Evolutionary conservation across 2,329 filamentous ascomycete species (phyloP).

Genomic region (Trichoderma koningii): DNA sequence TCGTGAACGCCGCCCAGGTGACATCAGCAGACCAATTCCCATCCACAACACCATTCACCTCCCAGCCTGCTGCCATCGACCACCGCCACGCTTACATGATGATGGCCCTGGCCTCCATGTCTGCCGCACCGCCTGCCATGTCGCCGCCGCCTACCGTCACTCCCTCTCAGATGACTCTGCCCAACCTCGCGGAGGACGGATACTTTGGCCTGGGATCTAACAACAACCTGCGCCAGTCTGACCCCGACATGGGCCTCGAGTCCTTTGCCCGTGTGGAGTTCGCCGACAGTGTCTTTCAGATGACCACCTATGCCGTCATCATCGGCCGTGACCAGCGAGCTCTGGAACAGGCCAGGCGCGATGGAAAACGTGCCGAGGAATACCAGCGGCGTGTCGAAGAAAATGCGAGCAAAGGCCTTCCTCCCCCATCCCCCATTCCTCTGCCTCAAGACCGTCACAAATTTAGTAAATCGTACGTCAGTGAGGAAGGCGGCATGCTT

Average conservation of each 20-base stretch:
- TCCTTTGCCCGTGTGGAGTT: constrained; percentile 67
- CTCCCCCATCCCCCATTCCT: constrained; percentile 53
- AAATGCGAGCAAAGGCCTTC: constrained; percentile 51
- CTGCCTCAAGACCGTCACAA: constrained; percentile 55
- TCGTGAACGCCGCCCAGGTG: constrained; percentile 26
- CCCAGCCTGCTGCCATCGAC: constrained; percentile 39
- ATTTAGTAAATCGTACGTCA: constrained; percentile 66
- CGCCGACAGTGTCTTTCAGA: constrained; percentile 74
- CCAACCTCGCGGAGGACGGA: constrained; percentile 41
- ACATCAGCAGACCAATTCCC: constrained; percentile 35
- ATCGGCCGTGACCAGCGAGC: constrained; percentile 70
- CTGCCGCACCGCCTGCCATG: constrained; percentile 42
- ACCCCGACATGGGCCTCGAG: constrained; percentile 50
- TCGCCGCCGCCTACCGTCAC: constrained; percentile 49
- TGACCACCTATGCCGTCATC: constrained; percentile 73
- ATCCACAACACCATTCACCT: constrained; percentile 41
- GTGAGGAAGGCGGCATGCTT: constrained; percentile 69
- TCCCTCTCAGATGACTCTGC: constrained; percentile 50
- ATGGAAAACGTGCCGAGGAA: constrained; percentile 52
- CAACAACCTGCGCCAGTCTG: constrained; percentile 41
- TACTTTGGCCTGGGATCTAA: constrained; percentile 36
- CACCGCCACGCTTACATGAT: constrained; percentile 49
- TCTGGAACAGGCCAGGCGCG: constrained; percentile 55
- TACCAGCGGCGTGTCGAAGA: constrained; percentile 50
- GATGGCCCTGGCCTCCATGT: constrained; percentile 49